Base-by-base conservation (phyloP, 768 basidiomycete species). In the Phylloporus sp. region DNA sequence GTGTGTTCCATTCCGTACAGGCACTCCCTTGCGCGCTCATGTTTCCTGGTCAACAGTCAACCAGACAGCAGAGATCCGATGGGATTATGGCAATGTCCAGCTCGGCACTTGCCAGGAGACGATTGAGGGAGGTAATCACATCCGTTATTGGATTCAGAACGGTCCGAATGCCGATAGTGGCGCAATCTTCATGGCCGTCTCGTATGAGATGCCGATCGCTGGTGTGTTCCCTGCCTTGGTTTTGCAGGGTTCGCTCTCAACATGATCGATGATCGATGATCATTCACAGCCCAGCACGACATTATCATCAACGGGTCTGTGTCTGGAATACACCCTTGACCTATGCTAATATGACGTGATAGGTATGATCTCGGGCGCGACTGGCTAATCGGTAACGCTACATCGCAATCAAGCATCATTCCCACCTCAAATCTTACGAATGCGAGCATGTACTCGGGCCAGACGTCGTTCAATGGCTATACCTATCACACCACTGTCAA, bases 81-180 rank as follows among this genome's bases (percentile, higher is more conserved):
- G 82, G 80, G 80, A 93, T 63, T 97, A 90, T 65, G 83, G 82
- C 8, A 83, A 95, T 59, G 80, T 84, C 1, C 72, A 82, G 46
- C 68, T 94, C n/a, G 94, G 94, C 0, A 80, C 92, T 1, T 95
- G 94, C 69, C 72, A 79, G 58, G 93, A 97, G 69, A 88, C 90
- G 2, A 78, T 95, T 36, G 64, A 88, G 58, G 93, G 93, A 2
- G 94, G 94, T 6, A 80, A 88, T 62, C 93, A 97, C 64, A 81
- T 93, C 64, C 80, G 93, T 35, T 95, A 93, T 67, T 95, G 91
- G 92, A 68, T 76, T 6, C 93, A 95, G 71, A 77, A 89, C 52
- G 91, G 91, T 0, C 54, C 71, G 12, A 26, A 66, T 4, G 84
- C 73, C 6, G 75, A 90, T 59, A 86, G 86, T 51, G 80, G 85